Evolutionary conservation across 192 early-diverging fungal species (phyloP), one percentile per base, ranked within the genome.

Genomic region (Spinellus fusiger): DNA sequence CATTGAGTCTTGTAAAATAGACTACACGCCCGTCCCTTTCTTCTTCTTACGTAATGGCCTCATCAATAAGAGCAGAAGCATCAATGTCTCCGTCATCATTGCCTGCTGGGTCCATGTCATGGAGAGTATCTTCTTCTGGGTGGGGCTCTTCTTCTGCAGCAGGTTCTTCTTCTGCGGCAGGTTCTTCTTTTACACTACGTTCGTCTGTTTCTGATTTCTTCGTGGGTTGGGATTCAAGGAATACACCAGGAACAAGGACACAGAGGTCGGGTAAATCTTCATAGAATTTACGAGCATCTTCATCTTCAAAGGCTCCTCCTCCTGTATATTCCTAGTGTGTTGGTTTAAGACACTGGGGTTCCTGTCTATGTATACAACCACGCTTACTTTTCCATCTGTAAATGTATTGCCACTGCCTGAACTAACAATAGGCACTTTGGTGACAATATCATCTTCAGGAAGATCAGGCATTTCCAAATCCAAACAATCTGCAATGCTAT

Each of bases 271-370:
- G 67, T 4, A 98, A 58, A 31, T 85, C 77, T 63, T 96, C 93
- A 65, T 98, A 99, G 70, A 99, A 96, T 47, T 77, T 73, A 46
- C 86, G 81, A 25, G 87, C 85, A 38, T 98, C 96, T 25, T 98
- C 93, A 65, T 97, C 93, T 64, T 98, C 95, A 91, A 95, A 99
- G 20, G 86, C 69, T 25, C 84, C 85, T 38, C 69, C 78, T 25
- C 54, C 54, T 5, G 55, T 12, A 20, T 59, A 69, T 49, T 82
- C 79, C 59, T 75, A 62, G 15, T 18, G 26, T 12, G 23, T 29
- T n/a, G n/a, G n/a, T n/a, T 29, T 52, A 16, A 29, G 34, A n/a
- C 20, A n/a, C n/a, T 55, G 22, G 9, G 15, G 29, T 54, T 33
- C n/a, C n/a, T n/a, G n/a, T n/a, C n/a, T 10, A 20, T 23, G 2